Evolutionary conservation across 2,329 filamentous ascomycete genomes (phyloP), one percentile per base, ranked within the genome.

Genomic region (Daldinia eschscholtzii): DNA sequence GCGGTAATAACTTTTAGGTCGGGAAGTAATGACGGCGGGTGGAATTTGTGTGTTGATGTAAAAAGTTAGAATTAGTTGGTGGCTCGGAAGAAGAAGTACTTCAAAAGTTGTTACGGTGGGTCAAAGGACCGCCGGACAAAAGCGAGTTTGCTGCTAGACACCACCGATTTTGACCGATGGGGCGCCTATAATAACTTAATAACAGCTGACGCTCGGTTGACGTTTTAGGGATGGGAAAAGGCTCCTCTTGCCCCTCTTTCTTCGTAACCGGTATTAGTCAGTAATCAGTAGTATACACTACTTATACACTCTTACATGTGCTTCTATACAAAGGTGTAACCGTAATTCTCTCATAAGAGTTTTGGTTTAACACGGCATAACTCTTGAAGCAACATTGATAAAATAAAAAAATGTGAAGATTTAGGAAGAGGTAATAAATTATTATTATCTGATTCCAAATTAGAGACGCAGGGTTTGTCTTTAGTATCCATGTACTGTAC

Each of bases 161-260:
- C 35, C 50, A 67, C 70, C 70, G 70, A 70, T 68, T 70, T 72
- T 68, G 67, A 70, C 70, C 70, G 70, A 72, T 64, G 59, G 26
- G 26, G 61, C 44, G 18, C 52, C 33, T 55, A 53, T 61, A 57
- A 53, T 59, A 57, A 15, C 20, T 35, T 39, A 57, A 56, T 64
- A 68, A 65, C 65, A 57, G 64, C 70, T 71, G 70, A 71, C 70
- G 67, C 59, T 70, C 64, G 61, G 67, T 70, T 72, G 70, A 68
- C 70, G 65, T 26, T 66, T 66, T 60, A 59, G 53, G 63, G 37
- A 53, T 41, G 35, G 57, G 48, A 57, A 61, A 55, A 52, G 6
- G 35, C 58, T 41, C 58, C 37, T 61, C 50, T 35, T 53, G 55
- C 68, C 68, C 61, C 68, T 68, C 62, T 70, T 65, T 58, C 60